A percentile compares a stretch with the other conserved stretches of the same genome.
phyloP scores from a whole-genome alignment of 768 basidiomycete genomes.

The Macrolepiota fuliginosa region DNA sequence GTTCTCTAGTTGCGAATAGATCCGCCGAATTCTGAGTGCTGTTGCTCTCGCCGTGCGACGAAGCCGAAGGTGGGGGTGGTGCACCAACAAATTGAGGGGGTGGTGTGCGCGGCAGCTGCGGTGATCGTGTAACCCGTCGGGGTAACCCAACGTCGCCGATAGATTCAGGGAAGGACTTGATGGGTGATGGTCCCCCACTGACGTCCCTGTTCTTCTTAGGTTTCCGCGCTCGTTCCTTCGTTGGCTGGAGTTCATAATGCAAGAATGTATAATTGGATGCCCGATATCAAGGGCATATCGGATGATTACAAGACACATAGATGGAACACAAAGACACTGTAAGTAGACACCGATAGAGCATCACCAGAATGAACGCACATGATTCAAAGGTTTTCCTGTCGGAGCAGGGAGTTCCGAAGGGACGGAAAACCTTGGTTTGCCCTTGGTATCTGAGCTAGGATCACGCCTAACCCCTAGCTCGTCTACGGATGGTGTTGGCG shows the following conservation, averaged over 20 bases:
- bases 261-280: slow-evolving; percentile 23
- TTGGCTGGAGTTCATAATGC: slow-evolving; percentile 50
- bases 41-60: background rate
- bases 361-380: slow-evolving; percentile 85
- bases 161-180: background rate
- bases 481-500: slow-evolving; percentile 33
- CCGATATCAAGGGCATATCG: slow-evolving; percentile 29
- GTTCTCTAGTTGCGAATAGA: background rate
- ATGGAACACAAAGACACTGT: slow-evolving; percentile 28
- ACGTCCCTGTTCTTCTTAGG: slow-evolving; percentile 45
- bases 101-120: background rate
- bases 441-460: slow-evolving; percentile 16
- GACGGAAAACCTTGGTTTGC: slow-evolving; percentile 20
- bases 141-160: background rate
- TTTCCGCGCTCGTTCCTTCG: slow-evolving; percentile 70
- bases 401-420: slow-evolving; percentile 39
- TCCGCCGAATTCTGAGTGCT: background rate
- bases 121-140: background rate
- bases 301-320: slow-evolving; percentile 23
- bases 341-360: slow-evolving; percentile 45
- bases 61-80: background rate
- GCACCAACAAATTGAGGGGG: background rate
- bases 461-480: slow-evolving; percentile 45
- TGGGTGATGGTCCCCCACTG: background rate
- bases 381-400: slow-evolving; percentile 67